Evolutionary conservation across 148 eudicot genomes (phyloP), one percentile per base, ranked within the genome.

Genomic region (Rheum nobile): DNA sequence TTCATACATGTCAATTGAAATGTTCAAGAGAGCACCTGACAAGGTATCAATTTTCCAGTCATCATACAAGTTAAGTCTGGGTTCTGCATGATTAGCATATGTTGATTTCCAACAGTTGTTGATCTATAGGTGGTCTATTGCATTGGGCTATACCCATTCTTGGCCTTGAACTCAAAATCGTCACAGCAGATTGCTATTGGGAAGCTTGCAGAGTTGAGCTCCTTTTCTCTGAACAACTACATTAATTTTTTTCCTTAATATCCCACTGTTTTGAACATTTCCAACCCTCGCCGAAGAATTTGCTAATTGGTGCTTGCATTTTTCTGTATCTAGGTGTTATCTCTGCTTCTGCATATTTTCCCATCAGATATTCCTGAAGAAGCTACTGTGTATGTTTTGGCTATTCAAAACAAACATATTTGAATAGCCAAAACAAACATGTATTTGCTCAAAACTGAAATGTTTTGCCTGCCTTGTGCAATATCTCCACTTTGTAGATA

Each of bases 61-160:
- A 32, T 65, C 29, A 41, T 19, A 39, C 43, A 71, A 4, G 46
- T 59, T 28, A 61, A 26, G 44, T 43, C 47, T 17, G 41, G 41
- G 22, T 8, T 17, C 32, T 16, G 70, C n/a, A 31, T 61, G 67
- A 31, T 61, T n/a, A n/a, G n/a, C n/a, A n/a, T n/a, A n/a, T 29
- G 22, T 65, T 65, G 70, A 65, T 65, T 42, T 81, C 24, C 82
- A 24, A 38, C 42, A 72, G 61, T 38, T 74, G 29, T 79, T 35
- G 46, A 46, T 52, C 55, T 71, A 16, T 84, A 94, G 98, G 93
- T 89, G 77, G 63, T 80, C 71, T 86, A 86, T 82, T 89, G 77
- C 77, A 80, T 89, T 28, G 87, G 85, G 75, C 80, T 94, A 11
- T 94, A 94, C 80, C 98, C 98, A 34, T 94, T 91, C 80, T 78